Percentiles rank a stretch among this genome's conserved stretches.
Conservation (phyloP, 2,329 filamentous ascomycete genomes). For the Blastomyces silverae region DNA sequence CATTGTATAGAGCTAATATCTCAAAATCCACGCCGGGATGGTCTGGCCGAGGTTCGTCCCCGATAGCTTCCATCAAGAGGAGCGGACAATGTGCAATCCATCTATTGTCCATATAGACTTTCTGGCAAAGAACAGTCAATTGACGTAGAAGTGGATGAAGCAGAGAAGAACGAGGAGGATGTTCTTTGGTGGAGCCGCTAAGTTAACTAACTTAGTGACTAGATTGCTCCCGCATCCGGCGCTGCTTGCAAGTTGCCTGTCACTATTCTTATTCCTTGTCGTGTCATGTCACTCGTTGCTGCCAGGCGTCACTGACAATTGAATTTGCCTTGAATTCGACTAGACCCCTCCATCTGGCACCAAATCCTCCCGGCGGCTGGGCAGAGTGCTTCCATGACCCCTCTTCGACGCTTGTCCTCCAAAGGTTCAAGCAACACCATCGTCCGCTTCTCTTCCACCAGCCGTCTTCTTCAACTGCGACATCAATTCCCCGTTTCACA, state of each 20-base stretch:
- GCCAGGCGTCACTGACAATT: too few species aligned
- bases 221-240: too few species aligned
- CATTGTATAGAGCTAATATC: neutral
- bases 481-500: constrained; percentile 23
- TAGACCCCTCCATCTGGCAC: neutral
- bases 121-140: too few species aligned
- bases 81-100: neutral
- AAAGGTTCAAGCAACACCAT: constrained; percentile 12
- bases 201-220: too few species aligned
- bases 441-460: neutral
- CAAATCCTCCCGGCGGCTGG: neutral
- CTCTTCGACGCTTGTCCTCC: constrained; percentile 18
- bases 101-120: neutral
- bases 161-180: too few species aligned
- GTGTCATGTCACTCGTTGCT: too few species aligned
- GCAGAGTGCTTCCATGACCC: constrained; percentile 18
- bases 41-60: too few species aligned
- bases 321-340: too few species aligned
- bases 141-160: too few species aligned
- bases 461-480: constrained; percentile 24
- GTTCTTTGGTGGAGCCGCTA: too few species aligned
- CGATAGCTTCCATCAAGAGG: neutral
- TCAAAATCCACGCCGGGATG: neutral
- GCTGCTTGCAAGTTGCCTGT: too few species aligned
- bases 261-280: too few species aligned